Evolutionary conservation across 192 early-diverging fungal species (phyloP).

Genomic region (Funneliformis geosporum): DNA sequence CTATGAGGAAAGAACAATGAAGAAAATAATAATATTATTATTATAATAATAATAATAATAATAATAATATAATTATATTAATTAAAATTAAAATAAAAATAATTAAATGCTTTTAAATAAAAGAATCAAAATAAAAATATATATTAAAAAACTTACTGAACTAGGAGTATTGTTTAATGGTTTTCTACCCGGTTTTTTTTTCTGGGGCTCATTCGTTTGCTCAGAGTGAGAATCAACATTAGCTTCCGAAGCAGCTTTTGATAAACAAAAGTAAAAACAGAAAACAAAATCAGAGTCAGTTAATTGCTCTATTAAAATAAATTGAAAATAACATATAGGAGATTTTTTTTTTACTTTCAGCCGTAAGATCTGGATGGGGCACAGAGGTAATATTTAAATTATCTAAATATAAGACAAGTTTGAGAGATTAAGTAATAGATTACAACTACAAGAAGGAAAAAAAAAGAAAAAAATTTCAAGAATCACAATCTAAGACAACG

Average conservation of each 20-base stretch:
- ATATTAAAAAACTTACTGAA: constrained; percentile 11
- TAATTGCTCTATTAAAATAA: neutral
- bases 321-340: neutral
- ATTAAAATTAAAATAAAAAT: neutral
- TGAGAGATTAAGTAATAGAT: too few relatives aligned
- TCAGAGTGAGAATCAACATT: neutral
- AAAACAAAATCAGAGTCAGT: too few relatives aligned
- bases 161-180: constrained; percentile 50
- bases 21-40: neutral
- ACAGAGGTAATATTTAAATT: constrained; percentile 32
- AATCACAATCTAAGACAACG: too few relatives aligned
- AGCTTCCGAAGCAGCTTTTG: neutral
- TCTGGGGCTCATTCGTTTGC: constrained; percentile 20
- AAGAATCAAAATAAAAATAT: neutral
- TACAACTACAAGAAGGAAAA: too few relatives aligned
- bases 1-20: neutral
- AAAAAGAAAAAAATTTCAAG: too few relatives aligned
- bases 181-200: constrained; percentile 63
- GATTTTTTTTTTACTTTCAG: neutral
- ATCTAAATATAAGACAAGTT: constrained; percentile 1
- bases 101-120: neutral
- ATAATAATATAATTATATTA: neutral
- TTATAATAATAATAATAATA: neutral
- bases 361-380: constrained; percentile 26
- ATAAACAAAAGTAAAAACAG: neutral